A percentile compares a stretch with the other conserved stretches of the same genome.
These are phyloP conservation scores for Daldinia caldariorum DNA, from an alignment of 495 filamentous ascomycete genomes.

Conservation along the genomic window DNA sequence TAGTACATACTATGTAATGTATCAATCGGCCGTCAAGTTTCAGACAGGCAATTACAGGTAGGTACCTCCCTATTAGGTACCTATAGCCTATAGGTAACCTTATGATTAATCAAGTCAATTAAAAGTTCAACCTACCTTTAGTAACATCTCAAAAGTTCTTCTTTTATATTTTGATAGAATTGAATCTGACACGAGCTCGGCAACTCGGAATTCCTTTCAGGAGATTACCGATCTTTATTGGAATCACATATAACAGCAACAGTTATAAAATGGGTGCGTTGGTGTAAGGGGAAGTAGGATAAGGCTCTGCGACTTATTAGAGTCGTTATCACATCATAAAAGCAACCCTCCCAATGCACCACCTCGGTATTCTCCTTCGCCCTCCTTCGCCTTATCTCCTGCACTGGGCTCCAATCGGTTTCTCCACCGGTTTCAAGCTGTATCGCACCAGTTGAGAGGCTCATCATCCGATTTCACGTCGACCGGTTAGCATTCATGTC, in stretches of 20 bases:
- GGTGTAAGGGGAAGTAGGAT: constrained; percentile 22
- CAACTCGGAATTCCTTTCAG: not conserved
- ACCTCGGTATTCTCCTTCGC: constrained; percentile 25
- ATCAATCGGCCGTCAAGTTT: constrained; percentile 29
- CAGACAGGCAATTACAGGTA: not conserved
- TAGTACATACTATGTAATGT: too few relatives aligned
- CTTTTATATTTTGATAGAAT: not conserved
- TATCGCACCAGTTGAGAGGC: constrained; percentile 33
- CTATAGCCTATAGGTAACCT: not conserved
- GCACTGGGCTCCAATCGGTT: constrained; percentile 43
- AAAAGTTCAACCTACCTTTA: too few relatives aligned
- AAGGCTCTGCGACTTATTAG: constrained; percentile 29
- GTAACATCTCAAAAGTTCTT: not conserved
- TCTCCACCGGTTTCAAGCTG: constrained; percentile 30
- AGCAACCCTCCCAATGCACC: constrained; percentile 9
- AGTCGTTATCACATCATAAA: constrained; percentile 37
- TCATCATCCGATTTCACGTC: constrained; percentile 35
- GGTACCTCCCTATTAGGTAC: not conserved
- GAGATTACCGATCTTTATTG: constrained; percentile 2
- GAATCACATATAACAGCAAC: constrained; percentile 18
- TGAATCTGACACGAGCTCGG: not conserved
- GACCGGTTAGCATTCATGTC: constrained; percentile 12
- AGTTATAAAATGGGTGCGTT: constrained; percentile 15
- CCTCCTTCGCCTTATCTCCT: constrained; percentile 35
- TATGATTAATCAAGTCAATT: too few relatives aligned